Conservation (phyloP, 176 grass and related monocot genomes). For the Oryza meyeriana region DNA sequence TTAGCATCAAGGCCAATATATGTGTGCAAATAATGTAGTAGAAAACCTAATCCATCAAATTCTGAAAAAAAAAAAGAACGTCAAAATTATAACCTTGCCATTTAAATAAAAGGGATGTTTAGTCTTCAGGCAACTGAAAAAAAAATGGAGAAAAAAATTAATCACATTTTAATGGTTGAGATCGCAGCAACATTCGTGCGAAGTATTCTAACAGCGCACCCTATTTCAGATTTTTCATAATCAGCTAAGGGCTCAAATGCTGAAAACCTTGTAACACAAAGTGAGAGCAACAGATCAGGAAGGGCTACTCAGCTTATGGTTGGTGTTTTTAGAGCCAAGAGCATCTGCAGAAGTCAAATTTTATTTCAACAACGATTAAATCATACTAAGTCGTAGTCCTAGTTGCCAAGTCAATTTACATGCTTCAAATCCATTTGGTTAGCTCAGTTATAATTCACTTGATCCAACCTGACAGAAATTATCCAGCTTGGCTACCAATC, state of each 20-base stretch:
- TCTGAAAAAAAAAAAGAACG: slow-evolving; percentile 1
- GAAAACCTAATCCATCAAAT: background rate
- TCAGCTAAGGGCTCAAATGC: background rate
- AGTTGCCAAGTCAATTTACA: too few species aligned
- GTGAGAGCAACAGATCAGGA: too few species aligned
- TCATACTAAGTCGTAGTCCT: too few species aligned
- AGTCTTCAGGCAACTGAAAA: background rate
- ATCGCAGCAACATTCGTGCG: background rate
- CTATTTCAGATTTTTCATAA: background rate
- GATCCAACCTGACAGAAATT: too few species aligned
- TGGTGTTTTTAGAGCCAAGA: too few species aligned
- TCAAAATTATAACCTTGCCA: background rate
- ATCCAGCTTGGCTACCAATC: too few species aligned
- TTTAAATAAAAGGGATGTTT: background rate
- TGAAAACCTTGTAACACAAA: too few species aligned
- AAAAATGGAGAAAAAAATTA: background rate
- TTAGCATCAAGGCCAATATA: background rate
- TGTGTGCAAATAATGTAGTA: background rate
- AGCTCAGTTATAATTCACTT: too few species aligned
- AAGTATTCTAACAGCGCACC: background rate
- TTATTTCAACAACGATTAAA: too few species aligned
- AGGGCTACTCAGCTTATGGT: too few species aligned
- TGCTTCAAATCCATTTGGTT: too few species aligned
- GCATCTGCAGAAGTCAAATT: too few species aligned
- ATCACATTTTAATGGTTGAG: background rate